Percentiles rank a stretch among this genome's conserved stretches.
Evolutionary conservation across 169 alveolate genomes (phyloP).

Genomic region (Nephromyces sp.): DNA sequence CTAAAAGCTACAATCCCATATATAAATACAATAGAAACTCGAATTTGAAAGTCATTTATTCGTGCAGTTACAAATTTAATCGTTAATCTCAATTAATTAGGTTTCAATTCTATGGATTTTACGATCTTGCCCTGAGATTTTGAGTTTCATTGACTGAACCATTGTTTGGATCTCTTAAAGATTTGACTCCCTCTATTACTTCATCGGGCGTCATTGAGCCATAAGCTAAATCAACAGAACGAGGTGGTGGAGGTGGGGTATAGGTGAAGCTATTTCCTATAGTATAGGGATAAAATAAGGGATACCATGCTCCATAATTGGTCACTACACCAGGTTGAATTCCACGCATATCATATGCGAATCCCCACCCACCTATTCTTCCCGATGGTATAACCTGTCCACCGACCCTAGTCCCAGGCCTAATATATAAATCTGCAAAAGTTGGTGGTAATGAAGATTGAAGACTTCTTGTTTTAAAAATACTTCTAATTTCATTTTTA

Average conservation of each 20-base stretch:
- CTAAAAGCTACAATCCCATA: too few relatives aligned
- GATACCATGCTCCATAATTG: constrained; percentile 20
- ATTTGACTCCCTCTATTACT: too few relatives aligned
- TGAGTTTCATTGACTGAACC: too few relatives aligned
- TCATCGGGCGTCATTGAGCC: neutral
- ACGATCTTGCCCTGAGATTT: too few relatives aligned
- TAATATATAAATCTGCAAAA: neutral
- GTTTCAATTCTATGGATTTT: too few relatives aligned
- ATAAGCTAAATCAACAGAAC: neutral
- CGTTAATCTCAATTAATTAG: too few relatives aligned
- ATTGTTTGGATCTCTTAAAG: too few relatives aligned
- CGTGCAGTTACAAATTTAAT: too few relatives aligned
- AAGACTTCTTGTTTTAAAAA: too few relatives aligned
- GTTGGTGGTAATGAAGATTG: constrained; percentile 8
- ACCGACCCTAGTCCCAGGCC: constrained; percentile 9
- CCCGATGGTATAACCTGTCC: neutral
- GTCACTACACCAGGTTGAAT: constrained; percentile 21
- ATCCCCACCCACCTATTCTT: constrained; percentile 12
- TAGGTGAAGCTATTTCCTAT: neutral
- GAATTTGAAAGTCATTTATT: too few relatives aligned
- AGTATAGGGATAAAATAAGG: constrained; percentile 7
- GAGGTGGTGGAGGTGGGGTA: neutral
- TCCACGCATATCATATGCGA: constrained; percentile 24
- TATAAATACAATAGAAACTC: too few relatives aligned
- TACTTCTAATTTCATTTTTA: too few relatives aligned